Base-by-base conservation (phyloP, 371 early-diverging fungal species). In the Circinella umbellata region DNA sequence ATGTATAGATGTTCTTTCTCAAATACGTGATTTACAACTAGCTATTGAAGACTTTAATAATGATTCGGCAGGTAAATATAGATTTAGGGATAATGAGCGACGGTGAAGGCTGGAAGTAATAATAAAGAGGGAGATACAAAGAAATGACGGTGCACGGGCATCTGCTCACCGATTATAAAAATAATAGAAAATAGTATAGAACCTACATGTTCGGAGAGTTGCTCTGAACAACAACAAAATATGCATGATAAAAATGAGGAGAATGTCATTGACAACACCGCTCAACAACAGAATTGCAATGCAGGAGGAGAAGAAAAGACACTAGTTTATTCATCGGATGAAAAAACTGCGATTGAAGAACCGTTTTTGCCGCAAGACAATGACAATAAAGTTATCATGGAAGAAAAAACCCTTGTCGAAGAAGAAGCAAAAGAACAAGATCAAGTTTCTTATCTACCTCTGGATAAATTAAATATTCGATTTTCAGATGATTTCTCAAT, bases 401-500 rank as follows among this genome's bases (percentile, higher is more conserved):
- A 8, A 1, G 65, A 64, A 51, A 64, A 64, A 49, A 64, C 65
- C 6, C 37, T 64, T 35, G 65, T 64, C 10, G 65, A 64, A 38
- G 53, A 49, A 3, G 48, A 3, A 20, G 34, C 14, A 35, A 35
- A 63, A 6, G 15, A n/a, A n/a, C 48, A 63, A 35, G 10, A 8
- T 11, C 46, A 20, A 63, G 15, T 15, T 7, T 59, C 60, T 3
- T 59, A 20, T 59, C 9, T 36, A 47, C 46, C 63, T 20, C n/a
- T 64, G 34, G 65, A 64, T 51, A 18, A 20, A 37, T 20, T 64
- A 11, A 49, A 15, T 35, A 64, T 64, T 64, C 65, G 53, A 9
- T 64, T 64, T 37, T 64, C 65, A 20, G 36, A 64, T 49, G 65
- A 64, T n/a, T 64, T 64, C 36, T 64, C 65, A n/a, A 47, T 53